Percentiles rank a stretch among this genome's conserved stretches.
These are phyloP conservation scores for Trifolium fragiferum DNA, from an alignment of 306 rosid species.

Conservation along the genomic window DNA sequence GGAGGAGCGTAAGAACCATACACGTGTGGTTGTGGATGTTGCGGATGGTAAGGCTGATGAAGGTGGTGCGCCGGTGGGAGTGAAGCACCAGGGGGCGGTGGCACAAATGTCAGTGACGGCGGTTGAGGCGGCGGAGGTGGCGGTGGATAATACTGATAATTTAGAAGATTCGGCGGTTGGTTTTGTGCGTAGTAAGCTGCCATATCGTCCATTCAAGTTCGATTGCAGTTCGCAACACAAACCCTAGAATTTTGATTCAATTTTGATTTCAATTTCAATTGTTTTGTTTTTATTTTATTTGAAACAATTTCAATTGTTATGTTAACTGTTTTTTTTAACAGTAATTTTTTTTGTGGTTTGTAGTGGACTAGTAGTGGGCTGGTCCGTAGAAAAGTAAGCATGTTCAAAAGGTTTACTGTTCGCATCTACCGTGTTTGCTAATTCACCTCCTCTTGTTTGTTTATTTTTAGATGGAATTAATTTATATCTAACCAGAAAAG, in stretches of 20 bases:
- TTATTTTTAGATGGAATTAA: too few species aligned
- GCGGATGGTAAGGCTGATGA: slow-evolving; percentile 48
- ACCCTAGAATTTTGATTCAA: slow-evolving; percentile 40
- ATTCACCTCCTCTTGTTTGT: too few species aligned
- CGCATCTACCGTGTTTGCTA: not conserved
- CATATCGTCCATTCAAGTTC: slow-evolving; percentile 74
- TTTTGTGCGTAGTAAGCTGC: slow-evolving; percentile 73
- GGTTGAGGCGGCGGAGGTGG: slow-evolving; percentile 41
- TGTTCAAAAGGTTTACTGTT: not conserved
- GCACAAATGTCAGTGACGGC: slow-evolving; percentile 38
- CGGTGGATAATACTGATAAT: slow-evolving; percentile 65
- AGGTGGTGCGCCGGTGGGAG: slow-evolving; percentile 47
- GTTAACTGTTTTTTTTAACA: not conserved
- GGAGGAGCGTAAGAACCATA: slow-evolving; percentile 53
- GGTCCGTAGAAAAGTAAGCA: not conserved
- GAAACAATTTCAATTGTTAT: too few species aligned
- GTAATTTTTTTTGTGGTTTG: too few species aligned
- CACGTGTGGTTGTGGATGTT: slow-evolving; percentile 48
- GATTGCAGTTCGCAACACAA: slow-evolving; percentile 17
- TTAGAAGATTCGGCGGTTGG: slow-evolving; percentile 51
- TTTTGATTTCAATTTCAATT: not conserved
- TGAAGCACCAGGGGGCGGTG: slow-evolving; percentile 53
- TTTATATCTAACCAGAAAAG: too few species aligned
- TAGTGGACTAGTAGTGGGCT: too few species aligned
- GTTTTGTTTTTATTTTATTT: not conserved